These are phyloP conservation scores for Metarhizium rileyi DNA, from an alignment of 2,329 filamentous ascomycete species.

Conservation along the genomic window DNA sequence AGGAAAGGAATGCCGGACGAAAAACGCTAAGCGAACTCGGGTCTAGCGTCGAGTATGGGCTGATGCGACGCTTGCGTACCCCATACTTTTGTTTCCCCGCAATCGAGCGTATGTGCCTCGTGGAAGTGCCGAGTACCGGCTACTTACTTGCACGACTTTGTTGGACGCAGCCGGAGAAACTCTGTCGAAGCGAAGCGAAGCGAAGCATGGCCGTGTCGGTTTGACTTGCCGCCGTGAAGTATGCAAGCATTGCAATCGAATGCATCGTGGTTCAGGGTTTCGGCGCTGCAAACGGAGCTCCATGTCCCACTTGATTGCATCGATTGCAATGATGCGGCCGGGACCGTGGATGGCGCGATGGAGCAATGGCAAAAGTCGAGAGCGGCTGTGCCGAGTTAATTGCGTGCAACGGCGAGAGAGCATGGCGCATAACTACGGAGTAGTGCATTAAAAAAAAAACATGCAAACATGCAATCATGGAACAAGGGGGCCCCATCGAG, in stretches of 20 bases:
- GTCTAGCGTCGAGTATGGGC: neutral
- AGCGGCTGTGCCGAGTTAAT: no score
- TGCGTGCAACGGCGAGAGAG: no score
- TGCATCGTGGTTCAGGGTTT: neutral
- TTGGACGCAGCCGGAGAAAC: neutral
- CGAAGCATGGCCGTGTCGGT: neutral
- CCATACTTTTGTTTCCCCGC: conserved; percentile 13
- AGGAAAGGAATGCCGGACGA: no score
- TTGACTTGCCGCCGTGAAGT: neutral
- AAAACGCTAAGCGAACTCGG: neutral
- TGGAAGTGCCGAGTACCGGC: conserved; percentile 8
- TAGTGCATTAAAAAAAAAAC: no score
- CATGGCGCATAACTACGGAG: no score
- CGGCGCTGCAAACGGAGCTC: neutral
- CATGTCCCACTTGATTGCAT: no score
- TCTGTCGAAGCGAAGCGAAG: neutral
- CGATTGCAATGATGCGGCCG: no score
- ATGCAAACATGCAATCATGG: no score
- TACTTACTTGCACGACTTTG: conserved; percentile 7
- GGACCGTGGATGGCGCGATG: no score
- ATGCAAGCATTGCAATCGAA: neutral
- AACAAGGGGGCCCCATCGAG: no score
- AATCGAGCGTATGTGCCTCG: conserved; percentile 7
- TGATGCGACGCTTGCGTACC: conserved; percentile 12
- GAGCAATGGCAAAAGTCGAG: no score